Conservation (phyloP, 306 rosid species). For the Cucumis melo region DNA sequence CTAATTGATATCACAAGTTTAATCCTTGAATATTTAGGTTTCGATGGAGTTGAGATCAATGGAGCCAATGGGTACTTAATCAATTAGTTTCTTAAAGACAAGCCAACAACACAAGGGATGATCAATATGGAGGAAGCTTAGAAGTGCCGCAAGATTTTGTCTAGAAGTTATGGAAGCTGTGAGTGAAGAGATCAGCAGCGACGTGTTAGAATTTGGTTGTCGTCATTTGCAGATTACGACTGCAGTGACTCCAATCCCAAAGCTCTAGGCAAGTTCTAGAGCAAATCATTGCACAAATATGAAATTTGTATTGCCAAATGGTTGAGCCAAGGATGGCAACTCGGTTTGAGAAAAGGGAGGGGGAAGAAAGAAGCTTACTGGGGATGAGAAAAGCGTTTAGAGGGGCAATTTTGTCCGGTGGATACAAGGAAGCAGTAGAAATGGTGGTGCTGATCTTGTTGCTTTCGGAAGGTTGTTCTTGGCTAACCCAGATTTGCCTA, state of each 20-base stretch:
- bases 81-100: slow-evolving; percentile 55
- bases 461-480: slow-evolving; percentile 14
- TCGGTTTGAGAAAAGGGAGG: slow-evolving; percentile 7
- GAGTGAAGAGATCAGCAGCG: slow-evolving; percentile 38
- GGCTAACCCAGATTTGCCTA: slow-evolving; percentile 19
- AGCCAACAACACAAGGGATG: slow-evolving; percentile 44
- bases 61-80: slow-evolving; percentile 56
- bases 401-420: slow-evolving; percentile 10
- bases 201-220: slow-evolving; percentile 46
- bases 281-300: slow-evolving; percentile 37
- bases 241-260: slow-evolving; percentile 40
- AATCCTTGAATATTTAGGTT: slow-evolving; percentile 16
- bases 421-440: slow-evolving; percentile 4
- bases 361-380: slow-evolving; percentile 2
- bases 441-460: slow-evolving; percentile 6
- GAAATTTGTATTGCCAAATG: slow-evolving; percentile 45
- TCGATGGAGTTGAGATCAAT: slow-evolving; percentile 73
- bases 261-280: slow-evolving; percentile 27
- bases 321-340: slow-evolving; percentile 56
- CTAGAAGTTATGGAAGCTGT: slow-evolving; percentile 44
- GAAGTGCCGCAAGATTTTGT: slow-evolving; percentile 45
- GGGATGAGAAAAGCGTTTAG: slow-evolving; percentile 25
- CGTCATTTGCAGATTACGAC: slow-evolving; percentile 37
- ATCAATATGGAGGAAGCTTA: slow-evolving; percentile 52
- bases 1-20: not conserved